Base-by-base conservation (phyloP, 345 rosid genomes). In the Passiflora organensis region DNA sequence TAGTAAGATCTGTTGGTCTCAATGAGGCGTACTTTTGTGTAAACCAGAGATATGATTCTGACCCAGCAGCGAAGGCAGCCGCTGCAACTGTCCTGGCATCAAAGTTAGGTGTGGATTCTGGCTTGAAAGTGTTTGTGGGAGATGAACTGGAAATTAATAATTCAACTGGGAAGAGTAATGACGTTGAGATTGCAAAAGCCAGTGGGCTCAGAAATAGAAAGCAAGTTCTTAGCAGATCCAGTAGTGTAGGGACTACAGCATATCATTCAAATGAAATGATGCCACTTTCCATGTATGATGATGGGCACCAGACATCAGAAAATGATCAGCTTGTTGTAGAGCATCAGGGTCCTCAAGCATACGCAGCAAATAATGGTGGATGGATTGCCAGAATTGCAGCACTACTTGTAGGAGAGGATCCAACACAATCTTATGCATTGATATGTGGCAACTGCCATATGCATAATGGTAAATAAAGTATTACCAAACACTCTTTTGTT, bases 51-150 rank as follows among this genome's bases (percentile, higher is more conserved):
- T 91, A 91, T 59, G 96, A 88, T 70, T 81, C 95, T 13, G 98
- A 91, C 66, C 98, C 98, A 42, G 97, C 97, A 21, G 99, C 95
- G 15, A 89, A 93, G 69, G 97, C 97, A 62, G 96, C 98, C 9
- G 98, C 98, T 58, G 98, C 98, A 51, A 75, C 83, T 65, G 93
- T 91, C 58, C 82, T 91, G 67, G 98, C 98, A 66, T 91, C 98
- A 3, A 91, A 88, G 66, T 71, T 91, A 73, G 98, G 98, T 25
- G 81, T 88, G 1, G 98, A 91, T 64, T 86, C 95, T 21, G 98
- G 96, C 60, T 77, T 91, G 80, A 88, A 81, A 72, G 78, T 88
- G 60, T 71, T 56, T 48, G 53, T 88, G 17, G 95, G 78, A 51
- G 95, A 91, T 50, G 94, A 86, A 65, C 56, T 82, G 25, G 66